Conservation (phyloP, 805 yeast genomes). For the Zygotorulaspora danielsina region DNA sequence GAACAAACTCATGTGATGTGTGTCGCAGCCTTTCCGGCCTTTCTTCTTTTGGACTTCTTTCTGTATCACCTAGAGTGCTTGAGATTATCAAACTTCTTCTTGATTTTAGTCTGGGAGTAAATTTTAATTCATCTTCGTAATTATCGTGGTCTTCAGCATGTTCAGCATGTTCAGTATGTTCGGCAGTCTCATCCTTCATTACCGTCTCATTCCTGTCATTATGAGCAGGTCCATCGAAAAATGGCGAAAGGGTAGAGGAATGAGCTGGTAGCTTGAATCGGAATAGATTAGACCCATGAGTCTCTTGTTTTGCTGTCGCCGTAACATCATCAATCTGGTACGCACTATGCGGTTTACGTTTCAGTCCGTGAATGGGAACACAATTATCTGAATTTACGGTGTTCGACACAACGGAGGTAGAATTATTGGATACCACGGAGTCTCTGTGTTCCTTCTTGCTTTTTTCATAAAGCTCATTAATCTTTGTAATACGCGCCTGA, state of each 20-base stretch:
- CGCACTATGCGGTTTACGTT: slow-evolving; percentile 5
- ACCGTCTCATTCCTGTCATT: neutral
- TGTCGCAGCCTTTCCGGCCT: slow-evolving; percentile 2
- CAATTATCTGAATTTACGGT: slow-evolving; percentile 10
- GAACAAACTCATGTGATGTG: neutral
- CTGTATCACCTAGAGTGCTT: slow-evolving; percentile 2
- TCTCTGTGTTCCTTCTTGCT: slow-evolving; percentile 18
- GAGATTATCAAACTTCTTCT: slow-evolving; percentile 17
- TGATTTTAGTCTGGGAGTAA: slow-evolving; percentile 26
- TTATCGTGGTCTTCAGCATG: slow-evolving; percentile 16
- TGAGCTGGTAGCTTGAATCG: neutral
- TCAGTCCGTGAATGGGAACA: slow-evolving; percentile 9
- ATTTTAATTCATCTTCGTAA: slow-evolving; percentile 33
- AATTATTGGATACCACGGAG: slow-evolving; percentile 24
- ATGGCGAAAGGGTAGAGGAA: slow-evolving; percentile 1
- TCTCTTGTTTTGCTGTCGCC: slow-evolving; percentile 14
- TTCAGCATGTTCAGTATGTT: slow-evolving; percentile 1
- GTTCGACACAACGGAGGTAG: slow-evolving; percentile 18
- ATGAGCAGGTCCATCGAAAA: slow-evolving; percentile 2
- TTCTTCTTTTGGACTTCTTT: slow-evolving; percentile 6
- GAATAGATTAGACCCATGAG: slow-evolving; percentile 9
- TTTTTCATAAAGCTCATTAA: slow-evolving; percentile 24
- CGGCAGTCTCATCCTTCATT: neutral
- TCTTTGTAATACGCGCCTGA: slow-evolving; percentile 24
- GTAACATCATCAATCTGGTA: slow-evolving; percentile 7